Evolutionary conservation across 2,329 filamentous ascomycete genomes (phyloP), one percentile per base, ranked within the genome.

Genomic region (Diaporthe vexans): DNA sequence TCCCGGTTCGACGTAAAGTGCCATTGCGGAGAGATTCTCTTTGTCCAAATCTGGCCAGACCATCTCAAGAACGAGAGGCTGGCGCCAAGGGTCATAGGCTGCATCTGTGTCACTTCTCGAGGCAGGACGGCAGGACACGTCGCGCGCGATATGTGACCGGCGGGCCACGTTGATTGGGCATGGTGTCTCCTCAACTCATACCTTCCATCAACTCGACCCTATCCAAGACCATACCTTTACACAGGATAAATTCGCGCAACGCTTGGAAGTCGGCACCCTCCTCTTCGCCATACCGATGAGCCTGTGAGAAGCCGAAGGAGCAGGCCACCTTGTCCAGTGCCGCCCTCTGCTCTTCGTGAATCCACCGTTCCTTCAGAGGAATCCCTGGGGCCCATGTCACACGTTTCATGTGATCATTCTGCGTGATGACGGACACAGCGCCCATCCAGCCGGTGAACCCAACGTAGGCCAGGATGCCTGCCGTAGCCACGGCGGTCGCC

Each of bases 341-440:
- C 4, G 92, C 94, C 33, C 97, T 89, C 86, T 99, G 95, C 77
- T 98, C 95, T 82, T 98, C 97, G 46, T 94, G 89, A 71, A 97
- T 83, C 94, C 95, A 98, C 19, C 97, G 90, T 79, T 94, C 90
- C 76, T 93, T 89, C 76, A 98, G 85, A 29, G 94, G 93, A 46
- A 94, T 93, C 15, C 97, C 97, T 0, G 91, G 91, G 11, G 93
- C 88, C 97, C 97, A 99, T 2, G 94, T 95, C 7, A 98, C 95
- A 26, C 97, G 91, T 79, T 93, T 92, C 94, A 98, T 98, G 83
- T 98, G 95, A 82, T 98, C 95, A 83, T 98, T 98, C 75, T 93
- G 89, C 46, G 96, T 98, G 35, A 94, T 92, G 74, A 97, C 86
- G 11, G 96, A 95, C 51, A 98, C 91, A 56, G 97, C 85, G 3